phyloP scores from a whole-genome alignment of 768 basidiomycete species.

The Exidia glandulosa region DNA sequence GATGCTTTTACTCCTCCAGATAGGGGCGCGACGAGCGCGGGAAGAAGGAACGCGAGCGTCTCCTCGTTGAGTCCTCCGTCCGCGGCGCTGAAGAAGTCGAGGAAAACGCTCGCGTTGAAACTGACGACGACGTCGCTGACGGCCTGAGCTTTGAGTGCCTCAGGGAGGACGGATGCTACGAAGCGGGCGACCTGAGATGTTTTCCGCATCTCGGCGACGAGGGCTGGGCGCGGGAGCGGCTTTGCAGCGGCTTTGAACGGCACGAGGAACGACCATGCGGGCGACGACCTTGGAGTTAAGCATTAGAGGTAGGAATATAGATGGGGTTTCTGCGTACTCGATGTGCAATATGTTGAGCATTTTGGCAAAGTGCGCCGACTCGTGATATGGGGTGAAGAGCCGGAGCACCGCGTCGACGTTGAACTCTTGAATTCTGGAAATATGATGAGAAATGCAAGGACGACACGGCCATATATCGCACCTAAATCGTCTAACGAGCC shows the following conservation, averaged over 20 bases:
- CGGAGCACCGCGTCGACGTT: conserved; percentile 69
- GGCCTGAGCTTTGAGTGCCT: conserved; percentile 32
- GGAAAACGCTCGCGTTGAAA: conserved; percentile 70
- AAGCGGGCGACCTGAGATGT: conserved; percentile 65
- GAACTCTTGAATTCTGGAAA: conserved; percentile 80
- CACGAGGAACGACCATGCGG: conserved; percentile 56
- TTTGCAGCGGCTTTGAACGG: conserved; percentile 71
- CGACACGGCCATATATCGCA: conserved; percentile 20
- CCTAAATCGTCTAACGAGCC: conserved; percentile 92
- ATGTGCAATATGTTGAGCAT: conserved; percentile 81
- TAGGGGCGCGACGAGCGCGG: conserved; percentile 15
- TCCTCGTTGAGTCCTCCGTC: conserved; percentile 46
- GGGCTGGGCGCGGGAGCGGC: conserved; percentile 54
- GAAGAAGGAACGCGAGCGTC: conserved; percentile 50
- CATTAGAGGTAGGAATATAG: neutral
- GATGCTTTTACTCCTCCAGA: neutral
- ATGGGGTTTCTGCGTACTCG: conserved; percentile 38
- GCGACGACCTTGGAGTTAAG: conserved; percentile 36
- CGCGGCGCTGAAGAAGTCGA: conserved; percentile 62
- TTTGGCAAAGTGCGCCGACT: conserved; percentile 87
- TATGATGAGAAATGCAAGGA: conserved; percentile 1
- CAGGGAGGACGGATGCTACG: conserved; percentile 51
- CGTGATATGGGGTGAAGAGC: conserved; percentile 89
- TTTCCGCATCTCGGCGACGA: conserved; percentile 69
- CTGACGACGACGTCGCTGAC: conserved; percentile 40